These are phyloP conservation scores for Mycena haematopus DNA, from an alignment of 768 basidiomycete genomes.

Conservation along the genomic window DNA sequence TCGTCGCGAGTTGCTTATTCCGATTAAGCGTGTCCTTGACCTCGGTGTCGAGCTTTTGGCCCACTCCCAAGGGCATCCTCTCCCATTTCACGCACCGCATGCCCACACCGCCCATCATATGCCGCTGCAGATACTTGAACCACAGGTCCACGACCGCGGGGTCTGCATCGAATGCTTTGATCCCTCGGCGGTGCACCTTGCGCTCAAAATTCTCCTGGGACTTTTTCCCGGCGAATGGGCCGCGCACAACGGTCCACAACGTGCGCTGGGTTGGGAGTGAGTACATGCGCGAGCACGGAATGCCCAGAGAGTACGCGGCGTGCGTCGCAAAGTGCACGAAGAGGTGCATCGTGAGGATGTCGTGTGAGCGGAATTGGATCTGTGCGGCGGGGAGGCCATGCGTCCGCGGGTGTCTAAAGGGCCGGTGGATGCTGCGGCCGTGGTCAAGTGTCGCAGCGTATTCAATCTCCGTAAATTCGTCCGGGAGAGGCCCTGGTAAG, in stretches of 20 bases:
- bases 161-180: slow-evolving; percentile 93
- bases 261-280: slow-evolving; percentile 76
- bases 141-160: slow-evolving; percentile 78
- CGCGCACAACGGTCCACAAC: slow-evolving; percentile 85
- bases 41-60: slow-evolving; percentile 35
- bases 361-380: slow-evolving; percentile 84
- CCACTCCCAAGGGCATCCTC: slow-evolving; percentile 59
- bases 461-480: slow-evolving; percentile 47
- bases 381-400: slow-evolving; percentile 80
- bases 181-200: slow-evolving; percentile 78
- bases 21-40: slow-evolving; percentile 37
- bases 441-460: slow-evolving; percentile 65
- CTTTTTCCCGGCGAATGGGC: slow-evolving; percentile 94
- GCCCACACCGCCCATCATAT: slow-evolving; percentile 86
- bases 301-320: slow-evolving; percentile 83
- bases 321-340: slow-evolving; percentile 87
- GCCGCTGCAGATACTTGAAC: slow-evolving; percentile 77
- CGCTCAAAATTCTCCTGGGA: slow-evolving; percentile 95
- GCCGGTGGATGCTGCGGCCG: slow-evolving; percentile 62
- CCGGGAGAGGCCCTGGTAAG: slow-evolving; percentile 26
- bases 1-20: slow-evolving; percentile 31
- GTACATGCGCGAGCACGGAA: slow-evolving; percentile 72
- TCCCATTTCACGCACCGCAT: slow-evolving; percentile 85
- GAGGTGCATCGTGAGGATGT: slow-evolving; percentile 68
- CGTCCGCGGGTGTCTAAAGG: slow-evolving; percentile 63